phyloP scores from a whole-genome alignment of 1,284 basidiomycete genomes.

The Melampsora abietis-canadensis region DNA sequence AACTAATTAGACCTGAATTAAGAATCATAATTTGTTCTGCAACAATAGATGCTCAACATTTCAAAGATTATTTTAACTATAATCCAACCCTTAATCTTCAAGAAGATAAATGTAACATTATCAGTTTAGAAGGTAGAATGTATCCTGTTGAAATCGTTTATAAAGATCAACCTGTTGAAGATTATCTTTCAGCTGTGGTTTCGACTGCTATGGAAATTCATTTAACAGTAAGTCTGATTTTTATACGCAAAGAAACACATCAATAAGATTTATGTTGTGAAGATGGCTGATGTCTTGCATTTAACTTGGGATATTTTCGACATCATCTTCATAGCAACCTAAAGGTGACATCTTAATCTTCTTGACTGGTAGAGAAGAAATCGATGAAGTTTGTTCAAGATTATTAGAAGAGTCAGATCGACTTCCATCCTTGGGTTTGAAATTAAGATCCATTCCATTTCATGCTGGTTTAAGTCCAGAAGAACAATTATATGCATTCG shows the following conservation, averaged over 20 bases:
- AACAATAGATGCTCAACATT: constrained; percentile 83
- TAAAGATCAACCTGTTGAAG: constrained; percentile 51
- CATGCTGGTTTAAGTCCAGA: constrained; percentile 81
- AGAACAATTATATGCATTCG: constrained; percentile 82
- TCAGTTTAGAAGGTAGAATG: constrained; percentile 53
- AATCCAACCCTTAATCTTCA: constrained; percentile 55
- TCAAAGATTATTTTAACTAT: constrained; percentile 79
- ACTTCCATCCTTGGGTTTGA: constrained; percentile 60
- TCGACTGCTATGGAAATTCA: constrained; percentile 55
- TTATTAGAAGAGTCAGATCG: constrained; percentile 60
- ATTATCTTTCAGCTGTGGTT: constrained; percentile 53
- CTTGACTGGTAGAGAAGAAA: constrained; percentile 55
- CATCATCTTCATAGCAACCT: constrained; percentile 49
- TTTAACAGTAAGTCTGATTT: constrained; percentile 60
- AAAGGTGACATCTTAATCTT: constrained; percentile 57
- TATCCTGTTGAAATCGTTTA: constrained; percentile 55
- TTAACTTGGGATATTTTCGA: neutral
- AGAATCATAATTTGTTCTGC: constrained; percentile 90
- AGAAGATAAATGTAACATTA: constrained; percentile 52
- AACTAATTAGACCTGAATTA: constrained; percentile 78
- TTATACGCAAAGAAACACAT: constrained; percentile 37
- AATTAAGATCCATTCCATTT: constrained; percentile 65
- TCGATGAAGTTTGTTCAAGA: constrained; percentile 74
- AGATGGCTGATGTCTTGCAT: constrained; percentile 12
- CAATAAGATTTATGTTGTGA: too few relatives aligned